Percentiles rank a stretch among this genome's conserved stretches.
Conservation (phyloP, 2,329 filamentous ascomycete genomes). For the Scedosporium boydii region DNA sequence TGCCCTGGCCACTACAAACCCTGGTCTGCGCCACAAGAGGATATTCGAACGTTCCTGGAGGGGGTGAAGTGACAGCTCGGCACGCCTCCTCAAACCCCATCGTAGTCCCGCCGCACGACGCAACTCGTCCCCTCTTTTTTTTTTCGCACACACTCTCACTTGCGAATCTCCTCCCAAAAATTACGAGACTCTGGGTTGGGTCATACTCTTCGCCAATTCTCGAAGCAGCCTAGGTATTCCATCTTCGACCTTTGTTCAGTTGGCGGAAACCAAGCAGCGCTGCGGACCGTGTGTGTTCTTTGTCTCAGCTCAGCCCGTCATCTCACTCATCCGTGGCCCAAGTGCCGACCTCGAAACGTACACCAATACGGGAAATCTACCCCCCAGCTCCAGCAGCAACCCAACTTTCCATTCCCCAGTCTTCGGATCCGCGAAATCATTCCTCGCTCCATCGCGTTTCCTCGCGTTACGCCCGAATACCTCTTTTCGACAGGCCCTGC, state of each 20-base stretch:
- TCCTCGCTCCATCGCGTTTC: background rate
- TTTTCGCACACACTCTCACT: background rate
- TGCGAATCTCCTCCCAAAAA: background rate
- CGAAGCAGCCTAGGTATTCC: background rate
- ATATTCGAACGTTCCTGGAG: background rate
- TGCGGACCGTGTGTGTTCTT: background rate
- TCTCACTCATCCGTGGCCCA: background rate
- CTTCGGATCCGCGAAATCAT: background rate
- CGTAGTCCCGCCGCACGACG: background rate
- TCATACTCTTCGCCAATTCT: background rate
- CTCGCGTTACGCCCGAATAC: background rate
- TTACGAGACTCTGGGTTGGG: background rate
- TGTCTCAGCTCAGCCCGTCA: background rate
- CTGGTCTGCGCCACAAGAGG: slow-evolving; percentile 6
- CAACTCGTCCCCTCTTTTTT: slow-evolving; percentile 2
- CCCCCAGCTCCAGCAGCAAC: background rate
- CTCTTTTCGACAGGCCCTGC: background rate
- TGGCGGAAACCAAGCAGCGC: background rate
- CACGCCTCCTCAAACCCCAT: background rate
- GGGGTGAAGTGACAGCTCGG: background rate
- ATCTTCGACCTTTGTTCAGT: background rate
- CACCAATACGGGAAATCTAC: slow-evolving; percentile 1
- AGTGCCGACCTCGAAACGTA: slow-evolving; percentile 1
- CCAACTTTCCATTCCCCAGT: background rate
- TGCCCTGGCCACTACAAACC: background rate